phyloP scores from a whole-genome alignment of 2,329 filamentous ascomycete genomes.

The Aschersonia sp. region DNA sequence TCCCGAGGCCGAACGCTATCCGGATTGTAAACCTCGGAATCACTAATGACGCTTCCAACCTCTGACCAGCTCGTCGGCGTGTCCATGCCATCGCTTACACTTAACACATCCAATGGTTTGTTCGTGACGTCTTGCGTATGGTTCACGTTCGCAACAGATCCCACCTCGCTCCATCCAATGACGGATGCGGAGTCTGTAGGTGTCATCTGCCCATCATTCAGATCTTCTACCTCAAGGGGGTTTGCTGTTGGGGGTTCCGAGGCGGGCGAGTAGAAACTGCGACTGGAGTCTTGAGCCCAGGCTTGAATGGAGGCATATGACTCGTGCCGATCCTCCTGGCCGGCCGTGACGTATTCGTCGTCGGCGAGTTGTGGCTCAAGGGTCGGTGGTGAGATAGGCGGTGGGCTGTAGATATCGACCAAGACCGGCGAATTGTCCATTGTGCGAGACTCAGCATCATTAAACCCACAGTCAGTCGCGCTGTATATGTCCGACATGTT shows the following conservation, averaged over 20 bases:
- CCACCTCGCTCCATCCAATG: slow-evolving; percentile 31
- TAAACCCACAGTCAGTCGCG: slow-evolving; percentile 31
- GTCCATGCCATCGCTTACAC: slow-evolving; percentile 41
- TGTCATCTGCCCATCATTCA: slow-evolving; percentile 39
- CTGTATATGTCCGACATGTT: slow-evolving; percentile 40
- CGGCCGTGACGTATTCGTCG: slow-evolving; percentile 33
- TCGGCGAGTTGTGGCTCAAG: slow-evolving; percentile 18
- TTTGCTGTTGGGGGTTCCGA: slow-evolving; percentile 31
- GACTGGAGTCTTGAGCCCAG: slow-evolving; percentile 41
- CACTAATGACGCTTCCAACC: slow-evolving; percentile 47
- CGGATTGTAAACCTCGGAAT: slow-evolving; percentile 26
- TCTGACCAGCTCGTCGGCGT: slow-evolving; percentile 52
- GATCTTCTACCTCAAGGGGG: slow-evolving; percentile 28
- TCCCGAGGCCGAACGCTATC: slow-evolving; percentile 9
- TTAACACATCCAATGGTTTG: slow-evolving; percentile 38
- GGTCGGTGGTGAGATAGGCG: no score
- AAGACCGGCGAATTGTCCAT: no score
- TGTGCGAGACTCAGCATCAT: slow-evolving; percentile 5
- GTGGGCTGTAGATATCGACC: no score
- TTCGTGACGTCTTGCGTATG: slow-evolving; percentile 16
- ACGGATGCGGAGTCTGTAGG: slow-evolving; percentile 44
- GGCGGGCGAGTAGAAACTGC: slow-evolving; percentile 46
- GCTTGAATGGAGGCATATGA: slow-evolving; percentile 46
- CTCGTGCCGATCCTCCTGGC: slow-evolving; percentile 29
- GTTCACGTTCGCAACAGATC: slow-evolving; percentile 27